Conservation (phyloP, 2,329 filamentous ascomycete species). For the Monosporascus ibericus region DNA sequence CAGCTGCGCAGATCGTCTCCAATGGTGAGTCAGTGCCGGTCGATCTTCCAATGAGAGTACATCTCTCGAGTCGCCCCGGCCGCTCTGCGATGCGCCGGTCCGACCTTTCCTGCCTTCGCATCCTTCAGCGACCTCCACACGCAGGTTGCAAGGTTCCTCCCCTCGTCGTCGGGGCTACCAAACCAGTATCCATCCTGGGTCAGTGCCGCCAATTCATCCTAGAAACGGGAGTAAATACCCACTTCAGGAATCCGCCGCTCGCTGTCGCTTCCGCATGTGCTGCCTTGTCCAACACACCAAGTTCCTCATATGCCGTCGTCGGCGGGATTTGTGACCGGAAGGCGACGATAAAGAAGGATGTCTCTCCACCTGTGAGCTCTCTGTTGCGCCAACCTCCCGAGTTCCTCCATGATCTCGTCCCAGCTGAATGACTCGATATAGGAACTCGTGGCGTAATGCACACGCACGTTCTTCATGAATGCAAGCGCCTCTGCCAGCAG, state of each 20-base stretch:
- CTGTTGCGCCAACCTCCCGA: slow-evolving; percentile 45
- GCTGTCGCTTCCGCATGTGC: slow-evolving; percentile 75
- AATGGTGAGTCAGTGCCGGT: slow-evolving; percentile 64
- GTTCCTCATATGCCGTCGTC: slow-evolving; percentile 58
- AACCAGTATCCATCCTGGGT: slow-evolving; percentile 70
- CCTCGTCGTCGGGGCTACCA: slow-evolving; percentile 61
- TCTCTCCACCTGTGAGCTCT: slow-evolving; percentile 52
- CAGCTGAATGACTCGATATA: slow-evolving; percentile 78
- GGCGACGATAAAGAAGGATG: slow-evolving; percentile 74
- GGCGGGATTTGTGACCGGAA: slow-evolving; percentile 71
- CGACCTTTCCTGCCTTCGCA: slow-evolving; percentile 52
- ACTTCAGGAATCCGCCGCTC: slow-evolving; percentile 79
- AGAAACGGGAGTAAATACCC: slow-evolving; percentile 18
- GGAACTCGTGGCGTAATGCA: slow-evolving; percentile 69
- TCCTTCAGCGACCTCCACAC: slow-evolving; percentile 57
- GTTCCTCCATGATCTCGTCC: slow-evolving; percentile 51
- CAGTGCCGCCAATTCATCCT: slow-evolving; percentile 11
- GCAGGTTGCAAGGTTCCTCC: slow-evolving; percentile 77
- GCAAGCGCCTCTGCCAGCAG: slow-evolving; percentile 69
- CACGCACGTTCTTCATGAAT: slow-evolving; percentile 52
- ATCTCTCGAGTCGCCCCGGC: slow-evolving; percentile 57
- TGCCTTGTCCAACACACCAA: slow-evolving; percentile 69
- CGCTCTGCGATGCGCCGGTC: slow-evolving; percentile 57
- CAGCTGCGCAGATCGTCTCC: slow-evolving; percentile 58
- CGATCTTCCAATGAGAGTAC: slow-evolving; percentile 64